Evolutionary conservation across 2,329 filamentous ascomycete species (phyloP).

Genomic region (Ampelomyces quisqualis): DNA sequence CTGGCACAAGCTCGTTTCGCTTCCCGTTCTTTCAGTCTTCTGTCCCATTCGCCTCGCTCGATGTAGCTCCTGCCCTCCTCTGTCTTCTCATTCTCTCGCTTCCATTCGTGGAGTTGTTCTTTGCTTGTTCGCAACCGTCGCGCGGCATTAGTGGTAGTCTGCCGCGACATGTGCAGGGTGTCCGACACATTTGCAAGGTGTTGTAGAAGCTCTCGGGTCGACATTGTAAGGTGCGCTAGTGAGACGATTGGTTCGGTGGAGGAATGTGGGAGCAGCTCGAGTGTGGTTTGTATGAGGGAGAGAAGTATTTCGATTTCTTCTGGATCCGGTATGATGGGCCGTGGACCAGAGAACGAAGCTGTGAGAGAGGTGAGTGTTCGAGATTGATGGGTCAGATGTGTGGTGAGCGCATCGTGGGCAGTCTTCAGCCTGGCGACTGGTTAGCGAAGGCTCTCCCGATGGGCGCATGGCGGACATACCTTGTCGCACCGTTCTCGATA

Average conservation of each 20-base stretch:
- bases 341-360: slow-evolving; percentile 69
- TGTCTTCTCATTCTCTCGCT: slow-evolving; percentile 75
- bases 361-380: slow-evolving; percentile 72
- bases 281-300: slow-evolving; percentile 65
- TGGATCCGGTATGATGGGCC: slow-evolving; percentile 62
- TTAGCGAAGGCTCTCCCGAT: slow-evolving; percentile 10
- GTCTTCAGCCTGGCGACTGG: slow-evolving; percentile 63
- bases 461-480: slow-evolving; percentile 50
- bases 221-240: slow-evolving; percentile 65
- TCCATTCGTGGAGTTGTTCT: slow-evolving; percentile 83
- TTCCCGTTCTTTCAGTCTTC: slow-evolving; percentile 71
- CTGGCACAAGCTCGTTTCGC: slow-evolving; percentile 82
- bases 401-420: slow-evolving; percentile 71
- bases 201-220: slow-evolving; percentile 69
- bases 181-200: slow-evolving; percentile 86
- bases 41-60: slow-evolving; percentile 78
- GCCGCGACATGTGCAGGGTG: slow-evolving; percentile 89
- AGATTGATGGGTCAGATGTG: slow-evolving; percentile 73
- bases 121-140: slow-evolving; percentile 77
- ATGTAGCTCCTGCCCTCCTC: slow-evolving; percentile 85
- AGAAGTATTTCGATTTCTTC: slow-evolving; percentile 69
- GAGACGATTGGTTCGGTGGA: slow-evolving; percentile 65
- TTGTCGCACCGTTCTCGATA: slow-evolving; percentile 70
- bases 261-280: slow-evolving; percentile 66
- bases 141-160: slow-evolving; percentile 79